Evolutionary conservation across 2,329 filamentous ascomycete species (phyloP), one percentile per base, ranked within the genome.

Genomic region (Arthrobotrys musiformis): DNA sequence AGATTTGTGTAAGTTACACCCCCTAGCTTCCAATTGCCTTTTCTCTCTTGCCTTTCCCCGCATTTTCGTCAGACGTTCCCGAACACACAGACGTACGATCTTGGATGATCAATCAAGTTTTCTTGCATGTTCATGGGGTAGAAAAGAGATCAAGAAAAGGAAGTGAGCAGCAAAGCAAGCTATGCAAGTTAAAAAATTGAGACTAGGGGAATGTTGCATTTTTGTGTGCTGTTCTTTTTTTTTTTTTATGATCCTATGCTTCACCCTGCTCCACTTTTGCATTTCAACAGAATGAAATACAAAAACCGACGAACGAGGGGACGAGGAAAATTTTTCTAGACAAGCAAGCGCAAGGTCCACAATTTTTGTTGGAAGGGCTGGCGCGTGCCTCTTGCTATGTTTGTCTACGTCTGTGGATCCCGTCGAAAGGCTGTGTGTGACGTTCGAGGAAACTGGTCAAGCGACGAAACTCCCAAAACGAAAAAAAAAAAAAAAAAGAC

Each of bases 11-110:
- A 77, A 77, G 73, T 30, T 58, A 7, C 22, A 37, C 50, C 50
- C 61, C 69, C 61, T 26, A 48, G 44, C 8, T 48, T 7, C 44
- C 44, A 48, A n/a, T n/a, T n/a, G n/a, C n/a, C n/a, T n/a, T n/a
- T n/a, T n/a, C n/a, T n/a, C n/a, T 60, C 48, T 19, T 28, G 60
- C 40, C 26, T 67, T 77, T 70, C 73, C 73, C 73, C 73, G 73
- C 73, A 77, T 77, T 77, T 77, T 77, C 73, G 73, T 77, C 73
- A 77, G 66, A 77, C 73, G 66, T 70, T 70, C 73, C 73, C 66
- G 66, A 70, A 67, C 66, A 68, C 73, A 77, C 66, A 70, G 72
- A 60, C 44, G 37, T 33, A 52, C 30, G 26, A 50, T 62, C 37
- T 40, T 54, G 64, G 61, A 40, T 67, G 40, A 58, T 74, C 44